A percentile compares a stretch with the other conserved stretches of the same genome.
phyloP scores from a whole-genome alignment of 2,329 filamentous ascomycete genomes.

The Aspergillus sp. region DNA sequence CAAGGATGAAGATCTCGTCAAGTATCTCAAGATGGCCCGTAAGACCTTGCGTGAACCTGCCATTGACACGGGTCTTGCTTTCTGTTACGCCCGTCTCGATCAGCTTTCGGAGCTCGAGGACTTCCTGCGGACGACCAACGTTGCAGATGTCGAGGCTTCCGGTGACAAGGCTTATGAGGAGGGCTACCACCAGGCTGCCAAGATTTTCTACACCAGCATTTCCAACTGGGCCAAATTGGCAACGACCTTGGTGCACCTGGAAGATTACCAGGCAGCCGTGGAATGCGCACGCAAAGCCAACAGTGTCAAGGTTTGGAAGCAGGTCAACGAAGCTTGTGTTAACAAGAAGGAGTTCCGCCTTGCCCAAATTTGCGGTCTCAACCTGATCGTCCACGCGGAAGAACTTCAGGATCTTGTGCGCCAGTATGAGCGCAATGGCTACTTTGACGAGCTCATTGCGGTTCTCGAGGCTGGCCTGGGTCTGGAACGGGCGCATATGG shows the following conservation, averaged over 20 bases:
- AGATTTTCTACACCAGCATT: conserved; percentile 98
- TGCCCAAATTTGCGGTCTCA: conserved; percentile 97
- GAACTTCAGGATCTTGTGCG: conserved; percentile 90
- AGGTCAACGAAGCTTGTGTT: conserved; percentile 95
- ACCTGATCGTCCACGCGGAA: conserved; percentile 96
- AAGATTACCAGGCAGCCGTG: conserved; percentile 95
- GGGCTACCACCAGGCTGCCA: conserved; percentile 90
- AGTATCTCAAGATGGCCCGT: conserved; percentile 93
- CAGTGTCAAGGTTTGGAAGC: conserved; percentile 98
- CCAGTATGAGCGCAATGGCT: conserved; percentile 95
- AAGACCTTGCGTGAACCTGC: conserved; percentile 93
- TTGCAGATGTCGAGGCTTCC: conserved; percentile 92
- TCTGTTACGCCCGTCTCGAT: conserved; percentile 88
- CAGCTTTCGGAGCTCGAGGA: conserved; percentile 93
- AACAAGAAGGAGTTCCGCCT: conserved; percentile 98
- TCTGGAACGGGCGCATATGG: conserved; percentile 90
- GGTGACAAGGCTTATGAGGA: conserved; percentile 98
- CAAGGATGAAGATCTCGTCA: conserved; percentile 97
- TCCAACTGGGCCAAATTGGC: conserved; percentile 99
- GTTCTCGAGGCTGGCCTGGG: conserved; percentile 93
- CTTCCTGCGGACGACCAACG: conserved; percentile 89
- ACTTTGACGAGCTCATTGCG: conserved; percentile 96
- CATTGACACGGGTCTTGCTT: conserved; percentile 91
- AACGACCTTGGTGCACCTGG: conserved; percentile 94
- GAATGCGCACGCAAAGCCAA: conserved; percentile 98